phyloP scores from a whole-genome alignment of 768 basidiomycete genomes.

The Boletus reticuloceps region DNA sequence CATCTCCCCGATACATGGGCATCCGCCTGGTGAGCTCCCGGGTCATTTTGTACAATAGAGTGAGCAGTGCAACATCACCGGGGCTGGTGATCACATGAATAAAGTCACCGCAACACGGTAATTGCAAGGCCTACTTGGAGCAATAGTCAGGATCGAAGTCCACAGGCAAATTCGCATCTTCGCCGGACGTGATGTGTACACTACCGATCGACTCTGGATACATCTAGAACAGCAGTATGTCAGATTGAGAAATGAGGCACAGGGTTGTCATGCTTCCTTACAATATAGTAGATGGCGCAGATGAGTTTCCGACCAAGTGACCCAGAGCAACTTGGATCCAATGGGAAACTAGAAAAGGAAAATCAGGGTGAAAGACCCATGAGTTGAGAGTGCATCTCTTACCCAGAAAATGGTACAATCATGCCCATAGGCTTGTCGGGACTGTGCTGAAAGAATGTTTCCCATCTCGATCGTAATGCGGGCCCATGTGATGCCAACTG shows the following conservation, averaged over 20 bases:
- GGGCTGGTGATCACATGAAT: background rate
- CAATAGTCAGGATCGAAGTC: slow-evolving; percentile 47
- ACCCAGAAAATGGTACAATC: slow-evolving; percentile 42
- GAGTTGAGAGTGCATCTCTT: background rate
- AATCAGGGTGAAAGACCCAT: background rate
- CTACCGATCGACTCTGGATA: slow-evolving; percentile 49
- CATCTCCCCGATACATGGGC: slow-evolving; percentile 29
- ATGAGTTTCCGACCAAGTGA: slow-evolving; percentile 28
- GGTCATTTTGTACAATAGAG: slow-evolving; percentile 48
- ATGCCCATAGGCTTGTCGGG: slow-evolving; percentile 58
- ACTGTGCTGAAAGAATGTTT: slow-evolving; percentile 43
- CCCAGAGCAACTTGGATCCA: slow-evolving; percentile 9
- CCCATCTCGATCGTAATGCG: slow-evolving; percentile 49
- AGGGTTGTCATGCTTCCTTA: slow-evolving; percentile 12
- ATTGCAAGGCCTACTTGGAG: slow-evolving; percentile 33
- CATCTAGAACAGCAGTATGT: slow-evolving; percentile 12
- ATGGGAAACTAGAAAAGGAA: slow-evolving; percentile 22
- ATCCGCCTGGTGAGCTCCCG: slow-evolving; percentile 57
- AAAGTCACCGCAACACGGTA: background rate
- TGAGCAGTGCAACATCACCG: slow-evolving; percentile 1
- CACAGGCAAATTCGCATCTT: slow-evolving; percentile 39
- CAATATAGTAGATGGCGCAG: slow-evolving; percentile 31
- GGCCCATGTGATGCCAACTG: slow-evolving; percentile 46
- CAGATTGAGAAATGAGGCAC: background rate
- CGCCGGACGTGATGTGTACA: slow-evolving; percentile 45